Evolutionary conservation across 306 rosid species (phyloP), one percentile per base, ranked within the genome.

Genomic region (Quercus cerris): DNA sequence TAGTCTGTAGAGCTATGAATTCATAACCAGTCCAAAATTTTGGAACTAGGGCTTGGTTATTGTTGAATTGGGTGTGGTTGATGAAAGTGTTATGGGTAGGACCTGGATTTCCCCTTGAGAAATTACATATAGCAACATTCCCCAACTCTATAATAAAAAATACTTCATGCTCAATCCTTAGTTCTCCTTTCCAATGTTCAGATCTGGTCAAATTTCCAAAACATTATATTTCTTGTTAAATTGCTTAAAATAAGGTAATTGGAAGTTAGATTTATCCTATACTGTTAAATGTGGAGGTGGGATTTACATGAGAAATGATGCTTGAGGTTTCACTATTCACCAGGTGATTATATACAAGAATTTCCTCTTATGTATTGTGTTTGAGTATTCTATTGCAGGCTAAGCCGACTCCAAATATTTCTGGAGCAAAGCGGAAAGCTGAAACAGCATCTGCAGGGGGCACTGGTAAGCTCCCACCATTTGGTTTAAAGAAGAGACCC

Each of bases 341-440:
- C 59, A 51, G 77, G 33, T 54, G n/a, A 9, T 58, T 74, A 38
- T 67, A 67, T 33, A 19, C 25, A 0, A 0, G 72, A 68, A 6
- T 35, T 19, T 46, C 51, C 33, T 59, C 14, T 62, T 22, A 38
- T 81, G 61, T 77, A 75, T 46, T 56, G 74, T 76, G 52, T 85
- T 15, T 82, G 71, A 75, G 77, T 77, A 33, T 78, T 78, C 20
- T 71, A 74, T 74, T 81, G 87, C 91, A 91, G 98, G 88, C 81
- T 59, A 90, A 89, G 81, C 94, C 95, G 52, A 73, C 78, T 38
- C 83, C 84, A 13, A 67, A 54, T 56, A 18, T 44, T 14, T 73
- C 57, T 56, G 73, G 56, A 28, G 63, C 69, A 57, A 90, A 91
- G 89, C 75, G 86, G 55, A 94, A 91, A 77, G 83, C 86, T 2